These are phyloP conservation scores for Acer negundo DNA, from an alignment of 345 rosid genomes.

Conservation along the genomic window DNA sequence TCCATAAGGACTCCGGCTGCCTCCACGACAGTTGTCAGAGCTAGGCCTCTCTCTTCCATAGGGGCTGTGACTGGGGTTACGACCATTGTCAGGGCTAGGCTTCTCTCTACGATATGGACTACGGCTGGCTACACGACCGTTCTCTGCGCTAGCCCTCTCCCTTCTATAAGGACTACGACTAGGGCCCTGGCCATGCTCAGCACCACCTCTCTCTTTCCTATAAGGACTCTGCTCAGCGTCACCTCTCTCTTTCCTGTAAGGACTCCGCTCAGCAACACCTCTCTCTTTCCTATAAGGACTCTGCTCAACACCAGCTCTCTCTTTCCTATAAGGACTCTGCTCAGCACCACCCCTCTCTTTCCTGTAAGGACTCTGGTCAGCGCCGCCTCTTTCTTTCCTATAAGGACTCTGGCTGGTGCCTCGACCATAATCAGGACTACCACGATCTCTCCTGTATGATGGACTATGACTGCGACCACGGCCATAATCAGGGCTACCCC, in stretches of 20 bases:
- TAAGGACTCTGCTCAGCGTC: conserved; percentile 32
- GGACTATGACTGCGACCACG: conserved; percentile 60
- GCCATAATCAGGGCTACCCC: conserved; percentile 86
- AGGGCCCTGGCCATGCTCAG: conserved; percentile 42
- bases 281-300: conserved; percentile 60
- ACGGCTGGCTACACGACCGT: conserved; percentile 43
- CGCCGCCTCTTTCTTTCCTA: conserved; percentile 40
- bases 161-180: conserved; percentile 63
- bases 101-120: conserved; percentile 58
- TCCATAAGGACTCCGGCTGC: conserved; percentile 40
- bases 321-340: conserved; percentile 23
- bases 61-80: conserved; percentile 39
- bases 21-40: conserved; percentile 39
- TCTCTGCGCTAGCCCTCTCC: conserved; percentile 53
- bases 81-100: conserved; percentile 43
- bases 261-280: conserved; percentile 28
- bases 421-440: conserved; percentile 61
- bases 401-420: conserved; percentile 46
- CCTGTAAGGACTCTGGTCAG: conserved; percentile 55
- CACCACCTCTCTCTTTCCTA: conserved; percentile 40
- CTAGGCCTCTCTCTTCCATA: conserved; percentile 36
- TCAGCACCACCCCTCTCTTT: conserved; percentile 55
- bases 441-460: conserved; percentile 54
- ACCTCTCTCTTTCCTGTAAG: conserved; percentile 41
- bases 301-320: conserved; percentile 39